These are phyloP conservation scores for Pichia sp. DNA, from an alignment of 1,139 yeast genomes.

Conservation along the genomic window DNA sequence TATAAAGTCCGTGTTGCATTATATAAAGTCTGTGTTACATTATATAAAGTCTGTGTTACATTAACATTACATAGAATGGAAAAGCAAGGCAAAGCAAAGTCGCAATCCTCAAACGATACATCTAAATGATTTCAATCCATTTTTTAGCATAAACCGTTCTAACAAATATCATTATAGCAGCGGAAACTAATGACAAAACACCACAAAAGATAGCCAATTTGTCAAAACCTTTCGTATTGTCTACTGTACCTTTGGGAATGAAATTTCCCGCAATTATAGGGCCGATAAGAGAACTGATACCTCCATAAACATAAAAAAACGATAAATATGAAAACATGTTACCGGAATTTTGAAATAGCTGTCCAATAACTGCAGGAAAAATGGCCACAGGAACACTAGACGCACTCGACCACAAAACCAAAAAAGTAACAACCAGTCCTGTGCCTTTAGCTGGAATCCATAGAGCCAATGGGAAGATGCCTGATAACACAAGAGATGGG, in stretches of 20 bases:
- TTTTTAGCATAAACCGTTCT: conserved; percentile 10
- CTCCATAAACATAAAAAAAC: conserved; percentile 21
- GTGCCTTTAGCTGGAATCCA: conserved; percentile 35
- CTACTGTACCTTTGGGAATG: conserved; percentile 21
- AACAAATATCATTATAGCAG: conserved; percentile 8
- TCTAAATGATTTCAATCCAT: too few relatives aligned
- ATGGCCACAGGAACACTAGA: conserved; percentile 26
- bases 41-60: too few relatives aligned
- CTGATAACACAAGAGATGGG: conserved; percentile 29
- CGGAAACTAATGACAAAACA: conserved; percentile 17
- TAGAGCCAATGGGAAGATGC: conserved; percentile 32
- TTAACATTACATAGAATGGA: too few relatives aligned
- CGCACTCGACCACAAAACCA: conserved; percentile 28
- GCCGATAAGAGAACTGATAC: conserved; percentile 24
- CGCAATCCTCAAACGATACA: too few relatives aligned
- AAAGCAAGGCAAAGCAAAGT: too few relatives aligned
- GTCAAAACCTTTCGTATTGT: conserved; percentile 19
- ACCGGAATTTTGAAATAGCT: conserved; percentile 22
- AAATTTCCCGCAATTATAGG: conserved; percentile 26
- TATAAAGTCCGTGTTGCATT: too few relatives aligned
- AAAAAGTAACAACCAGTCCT: conserved; percentile 26
- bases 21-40: too few relatives aligned
- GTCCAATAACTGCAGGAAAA: conserved; percentile 24
- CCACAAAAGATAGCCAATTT: conserved; percentile 22
- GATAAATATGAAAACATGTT: conserved; percentile 22